A percentile compares a stretch with the other conserved stretches of the same genome.
Conservation (phyloP, 2,329 filamentous ascomycete genomes). For the Basipetospora chlamydospora region DNA sequence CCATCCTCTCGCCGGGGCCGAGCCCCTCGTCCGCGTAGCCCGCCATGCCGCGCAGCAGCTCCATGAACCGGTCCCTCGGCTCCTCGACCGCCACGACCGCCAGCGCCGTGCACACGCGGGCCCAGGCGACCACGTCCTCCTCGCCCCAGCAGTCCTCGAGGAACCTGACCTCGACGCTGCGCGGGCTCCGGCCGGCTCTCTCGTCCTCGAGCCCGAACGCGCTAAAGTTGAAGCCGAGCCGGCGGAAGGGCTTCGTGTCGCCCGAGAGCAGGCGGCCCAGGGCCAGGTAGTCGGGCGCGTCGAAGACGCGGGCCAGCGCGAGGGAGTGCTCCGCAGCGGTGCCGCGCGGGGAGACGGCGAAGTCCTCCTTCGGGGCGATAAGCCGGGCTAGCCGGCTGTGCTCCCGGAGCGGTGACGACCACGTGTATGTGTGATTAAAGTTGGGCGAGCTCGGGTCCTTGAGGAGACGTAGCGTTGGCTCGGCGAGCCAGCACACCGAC, state of each 20-base stretch:
- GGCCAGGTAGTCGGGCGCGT: slow-evolving; percentile 12
- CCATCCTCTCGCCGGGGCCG: neutral
- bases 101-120: slow-evolving; percentile 18
- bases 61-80: neutral
- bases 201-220: slow-evolving; percentile 22
- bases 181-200: slow-evolving; percentile 17
- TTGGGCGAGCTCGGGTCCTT: slow-evolving; percentile 22
- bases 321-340: neutral
- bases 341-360: neutral
- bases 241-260: slow-evolving; percentile 15
- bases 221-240: slow-evolving; percentile 26
- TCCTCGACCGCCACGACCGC: slow-evolving; percentile 13
- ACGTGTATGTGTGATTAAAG: slow-evolving; percentile 21
- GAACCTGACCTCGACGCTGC: slow-evolving; percentile 24
- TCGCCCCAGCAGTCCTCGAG: slow-evolving; percentile 20
- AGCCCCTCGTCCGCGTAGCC: neutral
- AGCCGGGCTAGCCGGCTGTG: slow-evolving; percentile 6
- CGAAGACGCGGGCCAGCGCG: slow-evolving; percentile 14
- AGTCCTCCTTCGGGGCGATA: neutral
- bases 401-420: slow-evolving; percentile 14
- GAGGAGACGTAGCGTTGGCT: slow-evolving; percentile 20
- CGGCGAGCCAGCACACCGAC: slow-evolving; percentile 21
- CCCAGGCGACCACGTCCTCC: slow-evolving; percentile 18
- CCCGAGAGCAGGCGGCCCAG: slow-evolving; percentile 22
- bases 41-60: neutral